Evolutionary conservation across 345 rosid genomes (phyloP), one percentile per base, ranked within the genome.

Genomic region (Boechera retrofracta): DNA sequence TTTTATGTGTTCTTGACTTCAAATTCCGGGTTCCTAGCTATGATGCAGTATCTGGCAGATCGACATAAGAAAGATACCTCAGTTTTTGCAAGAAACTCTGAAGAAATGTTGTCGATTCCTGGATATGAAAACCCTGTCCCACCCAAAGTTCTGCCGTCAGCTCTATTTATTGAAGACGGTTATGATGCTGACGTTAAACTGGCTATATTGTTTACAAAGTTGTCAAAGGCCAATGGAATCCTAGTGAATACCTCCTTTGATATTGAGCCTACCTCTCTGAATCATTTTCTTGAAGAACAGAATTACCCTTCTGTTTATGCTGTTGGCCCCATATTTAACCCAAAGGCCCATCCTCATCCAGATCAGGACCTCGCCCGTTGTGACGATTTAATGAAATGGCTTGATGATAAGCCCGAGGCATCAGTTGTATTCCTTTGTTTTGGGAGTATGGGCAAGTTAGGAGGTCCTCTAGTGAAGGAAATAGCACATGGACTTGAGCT

Each of bases 341-440:
- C 60, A 28, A 76, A 60, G 29, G 72, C 72, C 15, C 77, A 67
- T 18, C 74, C 83, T 66, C 73, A 73, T 63, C 82, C 77, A 2
- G 84, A 83, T 12, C 73, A 63, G 57, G 83, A 86, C 38, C 51
- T 32, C 24, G 71, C 77, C 31, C 31, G 29, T 31, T 53, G 68
- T 48, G 71, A 65, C 8, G 53, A 69, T 67, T 64, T 83, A 75
- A 54, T 82, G n/a, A 69, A 62, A 71, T 87, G 94, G 90, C 88
- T 89, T 1, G 86, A 86, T 80, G 76, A 67, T 33, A 88, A 86
- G 71, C 87, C 89, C 2, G 66, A 78, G 29, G 65, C 75, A n/a
- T 85, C 84, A 0, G 90, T 84, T 71, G 82, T 86, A 13, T 87
- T 85, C 70, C 81, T 89, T 26, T 87, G 89, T 62, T 87, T 85